phyloP scores from a whole-genome alignment of 164 flowering plant genomes.

The Amborella trichopoda region DNA sequence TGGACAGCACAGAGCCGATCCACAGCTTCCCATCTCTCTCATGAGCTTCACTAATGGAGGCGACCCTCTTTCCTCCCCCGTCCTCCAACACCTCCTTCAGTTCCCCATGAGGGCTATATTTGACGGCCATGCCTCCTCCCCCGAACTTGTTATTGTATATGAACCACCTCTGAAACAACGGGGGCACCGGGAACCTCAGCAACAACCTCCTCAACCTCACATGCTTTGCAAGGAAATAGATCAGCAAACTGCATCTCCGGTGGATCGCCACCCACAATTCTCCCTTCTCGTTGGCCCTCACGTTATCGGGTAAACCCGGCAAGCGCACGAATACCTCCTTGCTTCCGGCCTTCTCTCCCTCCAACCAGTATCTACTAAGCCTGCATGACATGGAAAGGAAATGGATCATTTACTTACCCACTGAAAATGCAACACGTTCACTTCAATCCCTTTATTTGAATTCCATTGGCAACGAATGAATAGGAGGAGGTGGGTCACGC shows the following conservation, averaged over 20 bases:
- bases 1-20: slow-evolving; percentile 8
- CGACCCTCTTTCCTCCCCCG: slow-evolving; percentile 2
- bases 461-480: no score
- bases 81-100: slow-evolving; percentile 8
- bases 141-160: not conserved
- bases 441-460: no score
- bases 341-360: slow-evolving; percentile 8
- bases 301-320: slow-evolving; percentile 20
- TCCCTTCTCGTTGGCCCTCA: slow-evolving; percentile 13
- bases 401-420: no score
- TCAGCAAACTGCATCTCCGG: not conserved
- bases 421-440: no score
- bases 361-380: slow-evolving; percentile 8
- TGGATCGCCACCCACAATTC: slow-evolving; percentile 16
- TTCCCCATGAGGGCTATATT: slow-evolving; percentile 6
- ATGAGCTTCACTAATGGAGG: slow-evolving; percentile 1
- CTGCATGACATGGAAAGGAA: no score
- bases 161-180: not conserved
- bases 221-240: not conserved
- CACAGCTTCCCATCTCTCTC: slow-evolving; percentile 6
- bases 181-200: not conserved
- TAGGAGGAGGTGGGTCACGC: no score
- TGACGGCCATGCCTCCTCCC: slow-evolving; percentile 3
- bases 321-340: slow-evolving; percentile 4
- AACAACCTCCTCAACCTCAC: not conserved